Conservation (phyloP, 768 basidiomycete genomes). For the Daedaleopsis nitida region DNA sequence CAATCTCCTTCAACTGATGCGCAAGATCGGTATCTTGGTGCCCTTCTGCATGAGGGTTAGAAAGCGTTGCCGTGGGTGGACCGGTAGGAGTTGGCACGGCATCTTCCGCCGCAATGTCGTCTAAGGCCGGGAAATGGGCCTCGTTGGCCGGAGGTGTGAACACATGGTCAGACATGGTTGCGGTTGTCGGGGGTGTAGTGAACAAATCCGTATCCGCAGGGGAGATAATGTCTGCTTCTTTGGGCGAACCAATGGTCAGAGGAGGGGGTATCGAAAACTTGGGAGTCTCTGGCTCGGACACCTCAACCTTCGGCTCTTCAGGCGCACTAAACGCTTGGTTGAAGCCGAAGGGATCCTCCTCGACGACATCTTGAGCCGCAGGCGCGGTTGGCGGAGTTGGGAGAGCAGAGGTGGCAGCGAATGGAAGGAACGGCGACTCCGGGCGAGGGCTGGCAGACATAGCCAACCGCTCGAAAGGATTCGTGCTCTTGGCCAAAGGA, state of each 20-base stretch:
- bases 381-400: slow-evolving; percentile 37
- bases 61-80: slow-evolving; percentile 5
- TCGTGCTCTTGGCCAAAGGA: slow-evolving; percentile 74
- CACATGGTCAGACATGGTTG: slow-evolving; percentile 19
- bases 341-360: slow-evolving; percentile 58
- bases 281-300: slow-evolving; percentile 14
- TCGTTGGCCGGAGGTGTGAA: neutral
- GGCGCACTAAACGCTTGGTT: slow-evolving; percentile 26
- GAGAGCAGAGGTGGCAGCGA: slow-evolving; percentile 41
- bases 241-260: slow-evolving; percentile 8
- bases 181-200: slow-evolving; percentile 58
- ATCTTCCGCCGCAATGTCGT: slow-evolving; percentile 14
- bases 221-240: slow-evolving; percentile 19
- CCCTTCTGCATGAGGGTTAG: slow-evolving; percentile 14
- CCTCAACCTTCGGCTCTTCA: slow-evolving; percentile 22
- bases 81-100: slow-evolving; percentile 13
- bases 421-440: slow-evolving; percentile 62
- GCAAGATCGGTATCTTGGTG: slow-evolving; percentile 52
- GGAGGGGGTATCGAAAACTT: slow-evolving; percentile 14
- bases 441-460: slow-evolving; percentile 50
- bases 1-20: slow-evolving; percentile 58
- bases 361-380: slow-evolving; percentile 26
- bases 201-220: slow-evolving; percentile 41
- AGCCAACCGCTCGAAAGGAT: slow-evolving; percentile 83
- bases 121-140: slow-evolving; percentile 11